Conservation (phyloP, 2,329 filamentous ascomycete genomes). For the Myriangium duriaei region DNA sequence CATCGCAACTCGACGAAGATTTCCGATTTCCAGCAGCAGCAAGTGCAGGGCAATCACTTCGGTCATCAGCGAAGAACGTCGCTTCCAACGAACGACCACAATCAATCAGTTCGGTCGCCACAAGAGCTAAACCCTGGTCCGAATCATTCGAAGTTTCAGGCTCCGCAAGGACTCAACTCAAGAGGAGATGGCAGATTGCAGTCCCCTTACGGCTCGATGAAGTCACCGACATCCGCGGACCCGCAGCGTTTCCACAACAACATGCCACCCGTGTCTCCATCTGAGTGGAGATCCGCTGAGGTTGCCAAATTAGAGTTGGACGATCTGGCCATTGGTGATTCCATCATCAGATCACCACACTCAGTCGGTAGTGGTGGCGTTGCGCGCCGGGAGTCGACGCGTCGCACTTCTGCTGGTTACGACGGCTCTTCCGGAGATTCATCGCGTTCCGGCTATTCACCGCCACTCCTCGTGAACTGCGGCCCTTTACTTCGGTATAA, state of each 20-base stretch:
- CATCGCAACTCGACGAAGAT: slow-evolving; percentile 22
- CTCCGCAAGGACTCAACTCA: no score
- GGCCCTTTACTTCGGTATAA: slow-evolving; percentile 84
- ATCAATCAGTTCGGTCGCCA: no score
- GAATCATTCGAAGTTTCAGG: no score
- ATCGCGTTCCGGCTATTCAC: slow-evolving; percentile 63
- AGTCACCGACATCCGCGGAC: no score
- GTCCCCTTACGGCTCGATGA: no score
- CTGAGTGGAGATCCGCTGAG: slow-evolving; percentile 31
- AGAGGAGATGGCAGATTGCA: no score
- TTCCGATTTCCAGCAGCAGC: no score
- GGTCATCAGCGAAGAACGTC: no score
- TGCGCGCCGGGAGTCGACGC: slow-evolving; percentile 18
- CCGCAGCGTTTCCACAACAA: no score
- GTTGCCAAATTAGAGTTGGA: slow-evolving; percentile 27
- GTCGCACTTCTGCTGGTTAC: slow-evolving; percentile 20
- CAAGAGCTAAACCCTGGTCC: no score
- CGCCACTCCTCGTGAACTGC: slow-evolving; percentile 73
- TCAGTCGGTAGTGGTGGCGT: not conserved
- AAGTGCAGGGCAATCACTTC: no score
- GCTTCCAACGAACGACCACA: no score
- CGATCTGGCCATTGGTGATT: slow-evolving; percentile 31
- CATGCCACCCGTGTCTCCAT: slow-evolving; percentile 14
- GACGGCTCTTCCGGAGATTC: slow-evolving; percentile 54
- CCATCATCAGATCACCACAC: slow-evolving; percentile 12